phyloP scores from a whole-genome alignment of 2,329 filamentous ascomycete species.

The Aspergillus aculeatinus region DNA sequence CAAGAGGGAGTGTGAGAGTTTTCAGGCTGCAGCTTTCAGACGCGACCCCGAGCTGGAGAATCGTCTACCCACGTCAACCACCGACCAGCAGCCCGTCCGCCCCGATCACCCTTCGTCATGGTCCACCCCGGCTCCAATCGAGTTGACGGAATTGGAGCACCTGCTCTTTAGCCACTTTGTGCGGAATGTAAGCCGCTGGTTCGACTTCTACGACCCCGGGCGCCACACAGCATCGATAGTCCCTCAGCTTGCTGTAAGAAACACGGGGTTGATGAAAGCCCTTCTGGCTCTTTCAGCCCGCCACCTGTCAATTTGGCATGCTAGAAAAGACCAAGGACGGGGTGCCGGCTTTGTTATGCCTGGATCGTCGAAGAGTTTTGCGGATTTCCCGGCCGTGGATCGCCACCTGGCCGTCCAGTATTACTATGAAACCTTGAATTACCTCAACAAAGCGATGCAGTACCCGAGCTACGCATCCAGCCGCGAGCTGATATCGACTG shows the following conservation, averaged over 20 bases:
- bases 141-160: conserved; percentile 12
- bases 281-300: conserved; percentile 57
- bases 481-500: conserved; percentile 59
- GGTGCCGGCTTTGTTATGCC: neutral
- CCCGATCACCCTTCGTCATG: conserved; percentile 19
- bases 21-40: conserved; percentile 20
- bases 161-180: conserved; percentile 19
- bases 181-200: conserved; percentile 31
- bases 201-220: conserved; percentile 47
- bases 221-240: conserved; percentile 41
- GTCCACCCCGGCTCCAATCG: conserved; percentile 11
- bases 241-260: conserved; percentile 48
- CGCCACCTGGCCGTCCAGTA: conserved; percentile 51
- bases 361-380: neutral
- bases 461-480: conserved; percentile 59
- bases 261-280: conserved; percentile 58
- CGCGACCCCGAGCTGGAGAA: conserved; percentile 17
- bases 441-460: conserved; percentile 59
- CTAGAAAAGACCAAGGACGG: neutral
- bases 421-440: conserved; percentile 63
- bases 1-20: conserved; percentile 20
- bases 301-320: conserved; percentile 45
- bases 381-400: conserved; percentile 23
- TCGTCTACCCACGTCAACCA: conserved; percentile 26
- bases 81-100: neutral